A percentile compares a stretch with the other conserved stretches of the same genome.
Conservation (phyloP, 2,329 filamentous ascomycete genomes). For the Paraconiothyrium brasiliense region DNA sequence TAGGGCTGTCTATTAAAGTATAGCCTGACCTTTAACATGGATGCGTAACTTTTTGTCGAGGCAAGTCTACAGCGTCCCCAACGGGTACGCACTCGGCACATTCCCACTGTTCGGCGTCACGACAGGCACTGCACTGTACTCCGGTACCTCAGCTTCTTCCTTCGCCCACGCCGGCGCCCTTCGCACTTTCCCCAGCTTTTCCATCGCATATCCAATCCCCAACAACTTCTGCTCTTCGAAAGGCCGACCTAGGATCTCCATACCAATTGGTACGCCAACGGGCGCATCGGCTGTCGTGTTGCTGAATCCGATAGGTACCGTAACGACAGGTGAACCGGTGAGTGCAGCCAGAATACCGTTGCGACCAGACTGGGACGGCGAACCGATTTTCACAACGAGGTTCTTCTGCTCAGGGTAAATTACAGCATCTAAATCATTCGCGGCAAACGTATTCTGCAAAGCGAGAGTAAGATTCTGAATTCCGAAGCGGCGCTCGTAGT, state of each 20-base stretch:
- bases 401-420: conserved; percentile 73
- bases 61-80: conserved; percentile 51
- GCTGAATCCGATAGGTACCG: conserved; percentile 65
- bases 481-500: conserved; percentile 56
- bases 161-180: conserved; percentile 59
- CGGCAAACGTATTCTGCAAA: conserved; percentile 61
- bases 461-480: conserved; percentile 64
- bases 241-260: conserved; percentile 69
- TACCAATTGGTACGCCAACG: conserved; percentile 68
- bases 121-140: conserved; percentile 56
- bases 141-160: conserved; percentile 48
- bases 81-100: conserved; percentile 58
- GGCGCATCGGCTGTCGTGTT: conserved; percentile 59
- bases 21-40: too few relatives aligned
- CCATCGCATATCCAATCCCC: conserved; percentile 62
- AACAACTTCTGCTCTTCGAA: conserved; percentile 66
- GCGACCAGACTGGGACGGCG: conserved; percentile 65
- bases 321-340: conserved; percentile 63
- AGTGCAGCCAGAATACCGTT: conserved; percentile 67
- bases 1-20: too few relatives aligned
- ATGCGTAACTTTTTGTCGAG: background rate
- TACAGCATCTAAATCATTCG: conserved; percentile 63
- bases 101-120: conserved; percentile 55
- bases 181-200: conserved; percentile 58
- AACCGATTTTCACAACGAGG: conserved; percentile 67